These are phyloP conservation scores for Mikania micrantha DNA, from an alignment of 129 eudicot species.

Conservation along the genomic window DNA sequence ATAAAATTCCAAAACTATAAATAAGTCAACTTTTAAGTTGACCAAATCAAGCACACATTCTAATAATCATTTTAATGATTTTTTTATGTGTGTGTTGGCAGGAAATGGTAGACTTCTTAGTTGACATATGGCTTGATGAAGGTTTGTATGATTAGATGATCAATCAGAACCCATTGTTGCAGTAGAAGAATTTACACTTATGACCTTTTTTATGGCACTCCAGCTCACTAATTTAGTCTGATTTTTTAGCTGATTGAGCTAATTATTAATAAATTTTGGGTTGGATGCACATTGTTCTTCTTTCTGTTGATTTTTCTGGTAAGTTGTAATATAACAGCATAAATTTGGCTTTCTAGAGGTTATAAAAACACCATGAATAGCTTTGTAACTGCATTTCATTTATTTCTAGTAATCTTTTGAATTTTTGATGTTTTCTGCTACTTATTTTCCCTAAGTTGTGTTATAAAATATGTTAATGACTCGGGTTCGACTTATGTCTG, in stretches of 20 bases:
- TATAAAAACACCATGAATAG: slow-evolving; percentile 10
- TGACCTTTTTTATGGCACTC: neutral
- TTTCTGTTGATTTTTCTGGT: neutral
- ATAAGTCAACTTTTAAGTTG: neutral
- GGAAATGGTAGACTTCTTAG: slow-evolving; percentile 86
- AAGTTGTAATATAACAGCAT: slow-evolving; percentile 8
- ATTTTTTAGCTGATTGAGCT: slow-evolving; percentile 10
- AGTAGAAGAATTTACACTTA: slow-evolving; percentile 15
- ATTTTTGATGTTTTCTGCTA: too few relatives aligned
- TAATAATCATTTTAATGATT: neutral
- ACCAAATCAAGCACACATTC: neutral
- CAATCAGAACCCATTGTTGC: slow-evolving; percentile 5
- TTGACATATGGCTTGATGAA: slow-evolving; percentile 79
- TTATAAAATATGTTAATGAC: too few relatives aligned
- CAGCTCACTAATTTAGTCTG: slow-evolving; percentile 4
- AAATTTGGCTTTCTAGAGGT: slow-evolving; percentile 20
- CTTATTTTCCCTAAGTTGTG: too few relatives aligned
- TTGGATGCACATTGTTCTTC: too few relatives aligned
- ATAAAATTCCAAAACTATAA: too few relatives aligned
- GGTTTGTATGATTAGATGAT: slow-evolving; percentile 54
- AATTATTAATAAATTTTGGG: slow-evolving; percentile 4
- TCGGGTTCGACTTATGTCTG: neutral
- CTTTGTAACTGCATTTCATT: slow-evolving; percentile 18
- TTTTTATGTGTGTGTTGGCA: too few relatives aligned
- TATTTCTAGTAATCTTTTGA: slow-evolving; percentile 3